Evolutionary conservation across 768 basidiomycete genomes (phyloP).

Genomic region (Termitomyces sp.): DNA sequence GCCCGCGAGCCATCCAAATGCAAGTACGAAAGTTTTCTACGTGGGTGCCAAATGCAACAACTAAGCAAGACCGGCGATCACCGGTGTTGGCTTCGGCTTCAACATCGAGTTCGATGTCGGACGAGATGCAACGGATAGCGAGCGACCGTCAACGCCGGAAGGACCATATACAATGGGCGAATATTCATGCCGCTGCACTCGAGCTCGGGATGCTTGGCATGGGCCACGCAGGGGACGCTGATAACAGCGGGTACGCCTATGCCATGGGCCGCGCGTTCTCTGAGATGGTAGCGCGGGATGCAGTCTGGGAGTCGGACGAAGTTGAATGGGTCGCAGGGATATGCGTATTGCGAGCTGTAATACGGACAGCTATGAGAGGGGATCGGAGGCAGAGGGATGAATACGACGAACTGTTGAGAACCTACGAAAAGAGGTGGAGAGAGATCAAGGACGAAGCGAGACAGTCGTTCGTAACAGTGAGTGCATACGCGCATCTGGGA

Average conservation of each 20-base stretch:
- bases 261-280: constrained; percentile 48
- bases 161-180: constrained; percentile 66
- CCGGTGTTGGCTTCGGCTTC: constrained; percentile 19
- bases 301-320: constrained; percentile 65
- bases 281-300: constrained; percentile 61
- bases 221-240: constrained; percentile 38
- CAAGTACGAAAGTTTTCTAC: constrained; percentile 55
- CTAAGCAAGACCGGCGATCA: constrained; percentile 11
- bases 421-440: constrained; percentile 67
- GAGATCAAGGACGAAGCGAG: constrained; percentile 68
- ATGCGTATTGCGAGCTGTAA: constrained; percentile 55
- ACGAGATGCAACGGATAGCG: constrained; percentile 65
- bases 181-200: constrained; percentile 62
- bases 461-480: constrained; percentile 58
- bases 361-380: constrained; percentile 50
- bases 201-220: constrained; percentile 53
- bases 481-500: constrained; percentile 15
- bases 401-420: constrained; percentile 53
- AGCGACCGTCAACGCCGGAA: constrained; percentile 58
- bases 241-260: constrained; percentile 43
- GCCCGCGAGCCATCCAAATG: constrained; percentile 57
- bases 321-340: constrained; percentile 71
- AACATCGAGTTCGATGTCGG: constrained; percentile 27
- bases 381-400: constrained; percentile 47
- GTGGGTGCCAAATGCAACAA: constrained; percentile 41